Percentiles rank a stretch among this genome's conserved stretches.
Evolutionary conservation across 495 filamentous ascomycete species (phyloP).

Genomic region (Sordaria brevicollis): DNA sequence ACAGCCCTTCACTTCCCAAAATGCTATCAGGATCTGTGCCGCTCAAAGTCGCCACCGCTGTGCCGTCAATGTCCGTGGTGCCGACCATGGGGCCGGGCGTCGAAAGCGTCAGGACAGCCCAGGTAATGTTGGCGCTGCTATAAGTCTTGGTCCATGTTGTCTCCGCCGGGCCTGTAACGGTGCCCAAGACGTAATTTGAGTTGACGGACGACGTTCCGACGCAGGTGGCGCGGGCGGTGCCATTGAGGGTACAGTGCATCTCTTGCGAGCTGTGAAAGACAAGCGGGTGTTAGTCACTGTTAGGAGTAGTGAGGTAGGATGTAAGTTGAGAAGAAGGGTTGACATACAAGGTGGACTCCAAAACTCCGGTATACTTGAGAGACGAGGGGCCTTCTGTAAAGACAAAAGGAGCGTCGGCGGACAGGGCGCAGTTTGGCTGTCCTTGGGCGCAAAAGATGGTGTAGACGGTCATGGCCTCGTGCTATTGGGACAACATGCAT

Average conservation of each 20-base stretch:
- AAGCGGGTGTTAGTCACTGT: background rate
- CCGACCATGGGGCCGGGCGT: conserved; percentile 14
- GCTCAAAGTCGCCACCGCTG: conserved; percentile 5
- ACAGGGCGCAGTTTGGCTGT: conserved; percentile 14
- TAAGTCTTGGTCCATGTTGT: conserved; percentile 24
- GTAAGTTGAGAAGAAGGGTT: background rate
- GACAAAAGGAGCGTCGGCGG: conserved; percentile 25
- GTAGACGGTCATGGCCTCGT: conserved; percentile 22
- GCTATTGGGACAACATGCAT: conserved; percentile 7
- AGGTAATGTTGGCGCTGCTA: conserved; percentile 18
- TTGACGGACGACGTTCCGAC: conserved; percentile 24
- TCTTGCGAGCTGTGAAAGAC: conserved; percentile 20
- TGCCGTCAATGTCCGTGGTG: conserved; percentile 14
- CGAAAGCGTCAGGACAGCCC: conserved; percentile 28
- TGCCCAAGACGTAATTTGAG: conserved; percentile 14
- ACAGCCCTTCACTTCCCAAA: conserved; percentile 2
- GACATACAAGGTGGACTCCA: conserved; percentile 19
- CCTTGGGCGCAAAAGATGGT: conserved; percentile 30
- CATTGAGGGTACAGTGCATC: conserved; percentile 21
- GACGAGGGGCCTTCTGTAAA: conserved; percentile 28
- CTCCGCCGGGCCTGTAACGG: conserved; percentile 20
- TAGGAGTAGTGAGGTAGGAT: background rate
- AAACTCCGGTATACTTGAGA: conserved; percentile 16
- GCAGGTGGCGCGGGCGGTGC: conserved; percentile 27
- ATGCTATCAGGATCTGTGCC: conserved; percentile 1